phyloP scores from a whole-genome alignment of 2,329 filamentous ascomycete genomes.

The Penicillium freii region DNA sequence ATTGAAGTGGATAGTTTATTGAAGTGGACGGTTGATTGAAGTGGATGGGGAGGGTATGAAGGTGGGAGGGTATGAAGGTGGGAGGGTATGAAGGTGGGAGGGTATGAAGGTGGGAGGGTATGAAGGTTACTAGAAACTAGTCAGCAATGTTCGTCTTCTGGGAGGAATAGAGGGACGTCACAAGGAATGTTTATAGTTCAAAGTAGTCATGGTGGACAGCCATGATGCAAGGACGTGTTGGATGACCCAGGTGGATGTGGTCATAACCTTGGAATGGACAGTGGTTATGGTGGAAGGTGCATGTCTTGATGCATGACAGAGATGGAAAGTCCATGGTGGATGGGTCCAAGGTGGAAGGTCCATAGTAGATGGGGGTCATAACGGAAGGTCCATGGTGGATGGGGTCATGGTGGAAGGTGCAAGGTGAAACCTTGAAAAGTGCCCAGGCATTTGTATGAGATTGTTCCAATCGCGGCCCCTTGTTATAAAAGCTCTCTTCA shows the following conservation, averaged over 20 bases:
- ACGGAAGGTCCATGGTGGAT: neutral
- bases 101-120: too few species aligned
- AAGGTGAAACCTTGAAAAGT: neutral
- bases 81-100: too few species aligned
- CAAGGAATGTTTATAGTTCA: neutral
- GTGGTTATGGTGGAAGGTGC: neutral
- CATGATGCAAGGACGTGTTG: too few species aligned
- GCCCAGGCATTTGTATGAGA: neutral
- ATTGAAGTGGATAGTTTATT: too few species aligned
- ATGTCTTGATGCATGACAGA: neutral
- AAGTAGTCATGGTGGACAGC: neutral
- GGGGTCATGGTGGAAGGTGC: neutral
- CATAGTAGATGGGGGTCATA: neutral
- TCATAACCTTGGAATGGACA: neutral
- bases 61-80: too few species aligned
- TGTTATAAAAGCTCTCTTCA: constrained; percentile 6
- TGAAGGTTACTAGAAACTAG: neutral
- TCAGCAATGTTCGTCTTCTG: neutral
- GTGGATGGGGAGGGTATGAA: neutral
- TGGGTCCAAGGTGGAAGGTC: neutral
- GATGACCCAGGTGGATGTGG: neutral
- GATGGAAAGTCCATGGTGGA: neutral
- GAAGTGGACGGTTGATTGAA: too few species aligned
- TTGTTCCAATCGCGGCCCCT: constrained; percentile 8
- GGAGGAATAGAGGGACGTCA: neutral